Percentiles rank a stretch among this genome's conserved stretches.
phyloP scores from a whole-genome alignment of 2,329 filamentous ascomycete species.

The Aspergillus hiratsukae region DNA sequence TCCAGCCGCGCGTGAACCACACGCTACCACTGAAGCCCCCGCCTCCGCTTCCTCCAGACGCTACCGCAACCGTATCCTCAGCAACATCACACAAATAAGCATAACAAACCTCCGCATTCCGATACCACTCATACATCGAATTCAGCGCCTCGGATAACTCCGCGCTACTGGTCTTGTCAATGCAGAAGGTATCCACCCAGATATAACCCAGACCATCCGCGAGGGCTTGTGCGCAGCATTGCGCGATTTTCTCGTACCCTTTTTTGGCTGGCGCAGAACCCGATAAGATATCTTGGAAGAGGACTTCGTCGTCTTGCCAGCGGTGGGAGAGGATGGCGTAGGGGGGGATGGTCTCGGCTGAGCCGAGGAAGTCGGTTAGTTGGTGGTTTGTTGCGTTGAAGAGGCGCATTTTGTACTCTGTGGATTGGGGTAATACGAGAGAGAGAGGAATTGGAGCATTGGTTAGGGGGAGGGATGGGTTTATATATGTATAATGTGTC shows the following conservation, averaged over 20 bases:
- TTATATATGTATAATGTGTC: not conserved
- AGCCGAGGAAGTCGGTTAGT: not conserved
- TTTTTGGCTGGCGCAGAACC: not conserved
- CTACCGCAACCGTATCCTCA: not conserved
- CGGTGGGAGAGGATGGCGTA: constrained; percentile 25
- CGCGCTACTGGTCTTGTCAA: constrained; percentile 18
- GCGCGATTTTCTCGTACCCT: constrained; percentile 7
- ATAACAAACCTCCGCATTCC: constrained; percentile 11
- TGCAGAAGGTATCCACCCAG: constrained; percentile 22
- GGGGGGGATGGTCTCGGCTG: constrained; percentile 1
- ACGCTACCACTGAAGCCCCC: not conserved
- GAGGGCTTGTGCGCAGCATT: constrained; percentile 2
- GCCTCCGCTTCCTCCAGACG: no score
- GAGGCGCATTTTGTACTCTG: not conserved
- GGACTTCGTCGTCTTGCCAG: constrained; percentile 21
- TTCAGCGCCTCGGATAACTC: constrained; percentile 19
- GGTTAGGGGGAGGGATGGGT: no score
- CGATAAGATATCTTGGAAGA: constrained; percentile 13
- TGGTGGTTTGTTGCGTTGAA: not conserved
- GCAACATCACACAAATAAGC: constrained; percentile 14
- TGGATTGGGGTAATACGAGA: not conserved
- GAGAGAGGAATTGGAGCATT: no score
- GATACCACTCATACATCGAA: constrained; percentile 20
- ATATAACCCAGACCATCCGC: constrained; percentile 5
- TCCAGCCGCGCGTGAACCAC: constrained; percentile 17